Conservation (phyloP, 2,329 filamentous ascomycete genomes). For the Knoxdaviesia proteae region DNA sequence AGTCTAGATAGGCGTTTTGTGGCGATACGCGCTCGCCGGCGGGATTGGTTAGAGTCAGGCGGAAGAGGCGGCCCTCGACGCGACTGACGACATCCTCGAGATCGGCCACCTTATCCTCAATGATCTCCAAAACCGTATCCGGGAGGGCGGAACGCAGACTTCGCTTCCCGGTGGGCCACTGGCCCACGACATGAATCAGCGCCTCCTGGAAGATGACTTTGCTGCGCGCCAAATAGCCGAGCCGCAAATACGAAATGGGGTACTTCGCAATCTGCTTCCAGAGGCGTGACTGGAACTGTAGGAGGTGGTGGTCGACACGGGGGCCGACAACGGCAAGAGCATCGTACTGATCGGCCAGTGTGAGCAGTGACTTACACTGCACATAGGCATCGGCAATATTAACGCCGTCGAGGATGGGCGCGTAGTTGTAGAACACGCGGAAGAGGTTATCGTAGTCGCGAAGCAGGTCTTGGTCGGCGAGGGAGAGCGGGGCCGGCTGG, state of each 20-base stretch:
- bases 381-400: slow-evolving; percentile 87
- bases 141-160: slow-evolving; percentile 58
- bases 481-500: slow-evolving; percentile 21
- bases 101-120: slow-evolving; percentile 89
- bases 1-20: slow-evolving; percentile 63
- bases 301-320: slow-evolving; percentile 77
- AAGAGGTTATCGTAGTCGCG: slow-evolving; percentile 93
- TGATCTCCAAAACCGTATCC: slow-evolving; percentile 61
- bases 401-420: slow-evolving; percentile 59
- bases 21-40: slow-evolving; percentile 70
- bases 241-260: slow-evolving; percentile 73
- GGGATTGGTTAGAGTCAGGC: slow-evolving; percentile 56
- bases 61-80: slow-evolving; percentile 64
- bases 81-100: slow-evolving; percentile 63
- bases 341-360: slow-evolving; percentile 86
- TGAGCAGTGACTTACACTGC: slow-evolving; percentile 77
- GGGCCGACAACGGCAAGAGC: slow-evolving; percentile 72
- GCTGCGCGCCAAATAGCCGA: slow-evolving; percentile 69
- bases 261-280: slow-evolving; percentile 98
- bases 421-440: slow-evolving; percentile 86
- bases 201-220: slow-evolving; percentile 74
- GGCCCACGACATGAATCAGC: slow-evolving; percentile 79
- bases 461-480: slow-evolving; percentile 52
- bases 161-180: slow-evolving; percentile 68
- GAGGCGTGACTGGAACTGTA: slow-evolving; percentile 75